phyloP scores from a whole-genome alignment of 2,329 filamentous ascomycete genomes.

The Canariomyces notabilis region DNA sequence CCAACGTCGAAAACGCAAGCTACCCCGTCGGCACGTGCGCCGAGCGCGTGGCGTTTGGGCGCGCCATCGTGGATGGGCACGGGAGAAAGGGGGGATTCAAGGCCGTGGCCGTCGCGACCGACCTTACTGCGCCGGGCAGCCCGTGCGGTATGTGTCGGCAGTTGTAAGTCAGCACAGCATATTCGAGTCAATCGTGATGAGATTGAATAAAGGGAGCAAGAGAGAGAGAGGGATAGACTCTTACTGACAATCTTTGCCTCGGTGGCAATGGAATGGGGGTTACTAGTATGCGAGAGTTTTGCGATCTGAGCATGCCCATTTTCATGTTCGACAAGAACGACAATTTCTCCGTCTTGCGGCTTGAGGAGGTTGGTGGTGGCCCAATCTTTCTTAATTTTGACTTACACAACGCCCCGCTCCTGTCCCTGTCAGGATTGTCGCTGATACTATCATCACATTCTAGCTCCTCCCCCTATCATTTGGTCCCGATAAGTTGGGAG shows the following conservation, averaged over 20 bases:
- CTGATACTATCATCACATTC: not conserved
- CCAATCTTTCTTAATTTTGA: not conserved
- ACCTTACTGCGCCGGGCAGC: slow-evolving; percentile 62
- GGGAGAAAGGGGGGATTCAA: slow-evolving; percentile 46
- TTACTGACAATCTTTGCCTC: too few relatives aligned
- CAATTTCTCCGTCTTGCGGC: slow-evolving; percentile 62
- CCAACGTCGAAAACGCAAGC: slow-evolving; percentile 87
- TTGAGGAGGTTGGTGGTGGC: slow-evolving; percentile 49
- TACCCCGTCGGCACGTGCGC: slow-evolving; percentile 96
- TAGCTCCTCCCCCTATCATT: slow-evolving; percentile 26
- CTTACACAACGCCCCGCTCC: not conserved
- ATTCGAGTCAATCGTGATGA: too few relatives aligned
- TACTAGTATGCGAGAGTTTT: slow-evolving; percentile 70
- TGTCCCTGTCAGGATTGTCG: too few relatives aligned
- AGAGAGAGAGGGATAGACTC: not conserved
- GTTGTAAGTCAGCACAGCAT: too few relatives aligned
- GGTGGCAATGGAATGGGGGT: not conserved
- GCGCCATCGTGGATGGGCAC: slow-evolving; percentile 62
- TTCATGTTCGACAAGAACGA: slow-evolving; percentile 89
- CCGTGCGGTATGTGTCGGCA: slow-evolving; percentile 97
- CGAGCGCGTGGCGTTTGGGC: slow-evolving; percentile 82
- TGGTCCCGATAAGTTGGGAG: slow-evolving; percentile 11
- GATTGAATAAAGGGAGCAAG: too few relatives aligned
- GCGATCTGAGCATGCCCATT: slow-evolving; percentile 62
- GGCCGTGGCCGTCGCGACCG: slow-evolving; percentile 80